Base-by-base conservation (phyloP, 257 asterid genomes). In the Coffea eugenioides region DNA sequence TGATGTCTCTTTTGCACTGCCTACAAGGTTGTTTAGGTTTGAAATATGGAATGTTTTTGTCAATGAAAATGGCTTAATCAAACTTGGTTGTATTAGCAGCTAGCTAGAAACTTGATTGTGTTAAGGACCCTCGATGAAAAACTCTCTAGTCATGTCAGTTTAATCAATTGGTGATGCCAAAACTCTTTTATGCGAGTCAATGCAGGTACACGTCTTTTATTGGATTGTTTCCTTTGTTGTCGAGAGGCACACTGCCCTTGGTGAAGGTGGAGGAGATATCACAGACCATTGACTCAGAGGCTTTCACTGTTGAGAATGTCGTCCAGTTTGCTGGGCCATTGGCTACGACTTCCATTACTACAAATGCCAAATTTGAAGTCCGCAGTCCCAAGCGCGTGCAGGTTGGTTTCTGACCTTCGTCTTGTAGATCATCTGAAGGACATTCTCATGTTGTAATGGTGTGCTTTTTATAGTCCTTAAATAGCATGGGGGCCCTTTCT, bases 381-480 rank as follows among this genome's bases (percentile, higher is more conserved):
- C 88, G 95, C 79, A 95, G 98, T 83, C 99, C 99, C 59, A 92
- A 92, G 69, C 91, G 99, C 15, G 97, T 95, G 82, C 98, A 95
- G 97, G 99, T 94, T 36, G 76, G 56, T 76, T 62, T 39, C 71
- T 57, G 9, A 77, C 25, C 7, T 69, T 68, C 74, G 25, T 36
- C 45, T 25, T n/a, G 21, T 46, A n/a, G 56, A 34, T n/a, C 74
- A 11, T 57, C 51, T 18, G 3, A 5, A 21, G 20, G 41, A 57
- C 20, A 39, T 39, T 39, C 43, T 39, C 5, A 39, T 39, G 43
- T 39, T 39, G 43, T 67, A 20, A 18, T 18, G 10, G 6, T 21
- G n/a, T 61, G 64, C 27, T 62, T 71, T n/a, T 62, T 62, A 18
- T 18, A 5, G 12, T 39, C 16, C 72, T 39, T 34, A 64, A 31